Percentiles rank a stretch among this genome's conserved stretches.
Evolutionary conservation across 148 eudicot species (phyloP).

Genomic region (Chenopodium suecicum): DNA sequence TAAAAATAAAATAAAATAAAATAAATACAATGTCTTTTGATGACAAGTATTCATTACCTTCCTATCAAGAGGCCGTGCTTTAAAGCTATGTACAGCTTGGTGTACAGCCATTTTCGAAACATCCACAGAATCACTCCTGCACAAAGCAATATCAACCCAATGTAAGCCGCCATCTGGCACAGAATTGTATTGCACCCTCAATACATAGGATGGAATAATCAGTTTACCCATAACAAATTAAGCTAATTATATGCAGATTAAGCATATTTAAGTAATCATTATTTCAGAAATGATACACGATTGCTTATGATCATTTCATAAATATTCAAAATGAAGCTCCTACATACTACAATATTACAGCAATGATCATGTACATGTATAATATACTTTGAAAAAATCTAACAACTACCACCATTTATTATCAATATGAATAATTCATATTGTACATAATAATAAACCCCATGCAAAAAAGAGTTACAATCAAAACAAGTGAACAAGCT

Average conservation of each 20-base stretch:
- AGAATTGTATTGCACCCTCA: background rate
- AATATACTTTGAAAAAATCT: too few relatives aligned
- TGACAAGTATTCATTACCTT: conserved; percentile 24
- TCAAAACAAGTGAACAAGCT: too few relatives aligned
- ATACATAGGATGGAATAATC: background rate
- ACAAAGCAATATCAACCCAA: conserved; percentile 11
- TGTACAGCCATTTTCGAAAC: conserved; percentile 36
- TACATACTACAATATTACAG: too few relatives aligned
- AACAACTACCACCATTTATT: background rate
- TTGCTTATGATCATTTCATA: background rate
- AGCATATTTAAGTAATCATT: too few relatives aligned
- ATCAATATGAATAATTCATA: background rate
- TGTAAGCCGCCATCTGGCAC: conserved; percentile 1
- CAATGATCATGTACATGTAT: too few relatives aligned
- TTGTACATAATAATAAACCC: background rate
- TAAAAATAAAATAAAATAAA: too few relatives aligned
- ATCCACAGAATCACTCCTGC: conserved; percentile 38
- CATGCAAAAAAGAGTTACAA: background rate
- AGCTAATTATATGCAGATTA: background rate
- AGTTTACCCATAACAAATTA: background rate
- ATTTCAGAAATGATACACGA: background rate
- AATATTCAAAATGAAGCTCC: background rate
- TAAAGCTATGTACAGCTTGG: conserved; percentile 47
- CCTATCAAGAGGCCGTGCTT: conserved; percentile 71
- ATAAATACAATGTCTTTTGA: background rate